Percentiles rank a stretch among this genome's conserved stretches.
Evolutionary conservation across 805 yeast genomes (phyloP).

Genomic region (Candida tibetensis): DNA sequence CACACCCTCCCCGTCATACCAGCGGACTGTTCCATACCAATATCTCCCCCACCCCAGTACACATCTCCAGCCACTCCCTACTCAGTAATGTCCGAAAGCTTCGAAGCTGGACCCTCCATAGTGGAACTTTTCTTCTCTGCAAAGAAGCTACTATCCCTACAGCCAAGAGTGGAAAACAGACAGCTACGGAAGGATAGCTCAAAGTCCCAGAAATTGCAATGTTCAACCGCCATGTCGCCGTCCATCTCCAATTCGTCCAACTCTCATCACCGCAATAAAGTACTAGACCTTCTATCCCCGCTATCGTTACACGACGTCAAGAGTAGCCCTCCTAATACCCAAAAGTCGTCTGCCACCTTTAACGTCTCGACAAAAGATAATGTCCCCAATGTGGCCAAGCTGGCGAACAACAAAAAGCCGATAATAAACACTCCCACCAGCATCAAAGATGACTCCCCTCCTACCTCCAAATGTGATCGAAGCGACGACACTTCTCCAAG

Average conservation of each 20-base stretch:
- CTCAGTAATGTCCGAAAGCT: constrained; percentile 8
- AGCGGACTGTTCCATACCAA: too few species aligned
- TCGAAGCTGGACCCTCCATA: constrained; percentile 32
- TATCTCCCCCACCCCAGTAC: neutral
- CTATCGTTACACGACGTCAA: constrained; percentile 37
- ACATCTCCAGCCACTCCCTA: neutral
- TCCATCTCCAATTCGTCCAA: neutral
- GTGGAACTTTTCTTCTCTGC: constrained; percentile 43
- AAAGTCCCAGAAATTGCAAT: constrained; percentile 14
- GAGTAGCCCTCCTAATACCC: constrained; percentile 14
- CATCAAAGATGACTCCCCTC: constrained; percentile 23
- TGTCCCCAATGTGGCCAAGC: constrained; percentile 1
- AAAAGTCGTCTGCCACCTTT: constrained; percentile 5
- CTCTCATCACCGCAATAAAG: constrained; percentile 17
- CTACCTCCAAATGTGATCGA: constrained; percentile 9
- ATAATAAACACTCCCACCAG: constrained; percentile 28
- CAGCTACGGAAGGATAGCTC: constrained; percentile 33
- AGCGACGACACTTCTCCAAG: constrained; percentile 5
- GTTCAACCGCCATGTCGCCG: neutral
- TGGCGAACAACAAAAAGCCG: neutral
- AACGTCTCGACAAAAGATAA: neutral
- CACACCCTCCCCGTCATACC: too few species aligned
- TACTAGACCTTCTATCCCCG: constrained; percentile 40
- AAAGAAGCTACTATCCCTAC: constrained; percentile 35
- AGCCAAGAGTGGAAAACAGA: constrained; percentile 40